These are phyloP conservation scores for Scutellaria baicalensis DNA, from an alignment of 257 asterid species.

Conservation along the genomic window DNA sequence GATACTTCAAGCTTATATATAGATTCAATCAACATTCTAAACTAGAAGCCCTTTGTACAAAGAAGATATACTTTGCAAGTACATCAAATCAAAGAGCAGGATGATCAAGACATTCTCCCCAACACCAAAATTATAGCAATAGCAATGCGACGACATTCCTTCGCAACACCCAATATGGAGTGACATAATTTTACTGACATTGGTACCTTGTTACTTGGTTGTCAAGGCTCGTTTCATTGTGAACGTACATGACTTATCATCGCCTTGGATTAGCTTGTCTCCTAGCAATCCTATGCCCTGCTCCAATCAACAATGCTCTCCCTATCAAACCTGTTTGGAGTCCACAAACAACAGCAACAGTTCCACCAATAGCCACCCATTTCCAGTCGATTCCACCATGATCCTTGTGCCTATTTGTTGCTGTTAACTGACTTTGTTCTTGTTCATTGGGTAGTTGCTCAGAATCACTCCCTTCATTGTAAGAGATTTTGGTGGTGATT, in stretches of 20 bases:
- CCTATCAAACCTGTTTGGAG: conserved; percentile 65
- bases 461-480: conserved; percentile 14
- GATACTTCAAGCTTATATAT: not conserved
- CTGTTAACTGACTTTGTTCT: conserved; percentile 23
- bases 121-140: not conserved
- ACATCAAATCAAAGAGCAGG: conserved; percentile 9
- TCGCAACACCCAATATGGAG: not conserved
- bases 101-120: not conserved
- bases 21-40: not conserved
- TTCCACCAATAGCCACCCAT: conserved; percentile 69
- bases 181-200: not conserved
- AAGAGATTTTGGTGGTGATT: conserved; percentile 31
- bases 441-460: conserved; percentile 27
- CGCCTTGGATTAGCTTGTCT: conserved; percentile 28
- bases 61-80: not conserved
- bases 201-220: not conserved
- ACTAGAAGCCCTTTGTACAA: not conserved
- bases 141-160: not conserved
- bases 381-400: conserved; percentile 49
- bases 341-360: conserved; percentile 62
- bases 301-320: conserved; percentile 59
- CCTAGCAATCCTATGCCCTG: conserved; percentile 57
- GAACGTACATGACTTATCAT: not conserved
- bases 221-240: not conserved
- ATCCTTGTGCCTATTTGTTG: conserved; percentile 4